Evolutionary conservation across 768 basidiomycete genomes (phyloP).

Genomic region (Leccinellum rugosiceps): DNA sequence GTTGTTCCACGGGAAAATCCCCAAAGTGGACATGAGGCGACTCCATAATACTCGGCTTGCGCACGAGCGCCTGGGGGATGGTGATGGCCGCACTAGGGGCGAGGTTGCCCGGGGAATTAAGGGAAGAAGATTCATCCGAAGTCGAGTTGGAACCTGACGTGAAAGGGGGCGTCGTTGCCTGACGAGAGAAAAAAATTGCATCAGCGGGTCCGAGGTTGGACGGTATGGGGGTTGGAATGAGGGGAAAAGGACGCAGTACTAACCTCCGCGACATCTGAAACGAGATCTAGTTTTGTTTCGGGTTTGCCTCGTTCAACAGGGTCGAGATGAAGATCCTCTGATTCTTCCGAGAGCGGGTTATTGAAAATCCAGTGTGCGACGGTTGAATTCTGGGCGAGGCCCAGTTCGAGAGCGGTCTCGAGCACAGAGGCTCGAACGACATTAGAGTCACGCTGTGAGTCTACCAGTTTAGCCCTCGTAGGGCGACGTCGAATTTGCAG

Average conservation of each 20-base stretch:
- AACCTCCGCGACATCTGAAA: slow-evolving; percentile 29
- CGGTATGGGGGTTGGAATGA: not conserved
- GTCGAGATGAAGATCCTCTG: slow-evolving; percentile 38
- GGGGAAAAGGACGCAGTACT: slow-evolving; percentile 8
- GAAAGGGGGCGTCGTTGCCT: slow-evolving; percentile 33
- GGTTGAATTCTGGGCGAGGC: slow-evolving; percentile 53
- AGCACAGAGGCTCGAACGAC: slow-evolving; percentile 69
- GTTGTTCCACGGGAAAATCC: slow-evolving; percentile 30
- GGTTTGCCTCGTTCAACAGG: not conserved
- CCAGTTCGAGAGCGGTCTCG: slow-evolving; percentile 68
- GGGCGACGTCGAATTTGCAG: slow-evolving; percentile 28
- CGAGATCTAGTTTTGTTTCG: slow-evolving; percentile 8
- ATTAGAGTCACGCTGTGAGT: slow-evolving; percentile 46
- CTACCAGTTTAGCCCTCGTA: slow-evolving; percentile 17
- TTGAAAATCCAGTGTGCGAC: slow-evolving; percentile 75
- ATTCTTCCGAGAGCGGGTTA: slow-evolving; percentile 54
- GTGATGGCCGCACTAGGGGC: slow-evolving; percentile 14
- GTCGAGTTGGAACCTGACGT: slow-evolving; percentile 41
- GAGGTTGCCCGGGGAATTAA: slow-evolving; percentile 24
- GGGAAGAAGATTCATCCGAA: slow-evolving; percentile 41
- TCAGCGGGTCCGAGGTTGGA: slow-evolving; percentile 2
- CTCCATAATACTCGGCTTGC: slow-evolving; percentile 29
- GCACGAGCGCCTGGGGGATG: slow-evolving; percentile 20
- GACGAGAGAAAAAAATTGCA: slow-evolving; percentile 5
- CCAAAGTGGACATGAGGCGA: slow-evolving; percentile 30